phyloP scores from a whole-genome alignment of 2,329 filamentous ascomycete genomes.

The Pseudogymnoascus sp. region DNA sequence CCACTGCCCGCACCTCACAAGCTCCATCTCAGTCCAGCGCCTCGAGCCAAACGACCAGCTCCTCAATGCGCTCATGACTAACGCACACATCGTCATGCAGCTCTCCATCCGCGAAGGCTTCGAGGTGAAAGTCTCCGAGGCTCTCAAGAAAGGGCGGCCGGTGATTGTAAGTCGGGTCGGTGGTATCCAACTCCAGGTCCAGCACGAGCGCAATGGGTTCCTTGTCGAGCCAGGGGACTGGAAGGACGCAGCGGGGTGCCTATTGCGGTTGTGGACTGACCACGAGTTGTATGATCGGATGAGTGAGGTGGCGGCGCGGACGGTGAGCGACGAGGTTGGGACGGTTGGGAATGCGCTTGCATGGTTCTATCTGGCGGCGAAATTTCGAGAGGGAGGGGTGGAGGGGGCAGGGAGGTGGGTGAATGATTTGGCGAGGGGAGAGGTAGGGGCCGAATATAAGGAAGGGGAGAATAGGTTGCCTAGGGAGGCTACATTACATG shows the following conservation, averaged over 20 bases:
- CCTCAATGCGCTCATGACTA: slow-evolving; percentile 66
- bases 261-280: slow-evolving; percentile 60
- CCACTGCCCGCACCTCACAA: slow-evolving; percentile 51
- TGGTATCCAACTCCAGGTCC: slow-evolving; percentile 73
- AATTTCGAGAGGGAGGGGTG: slow-evolving; percentile 47
- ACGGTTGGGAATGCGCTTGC: slow-evolving; percentile 70
- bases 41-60: slow-evolving; percentile 72
- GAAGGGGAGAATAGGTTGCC: slow-evolving; percentile 55
- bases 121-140: slow-evolving; percentile 80
- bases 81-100: slow-evolving; percentile 66
- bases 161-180: slow-evolving; percentile 68
- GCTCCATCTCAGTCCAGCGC: slow-evolving; percentile 67
- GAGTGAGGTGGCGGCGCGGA: slow-evolving; percentile 52
- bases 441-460: slow-evolving; percentile 51
- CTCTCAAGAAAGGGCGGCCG: slow-evolving; percentile 69
- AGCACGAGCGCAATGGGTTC: slow-evolving; percentile 64
- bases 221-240: slow-evolving; percentile 65
- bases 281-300: slow-evolving; percentile 57
- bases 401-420: slow-evolving; percentile 57
- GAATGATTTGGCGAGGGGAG: slow-evolving; percentile 63
- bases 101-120: slow-evolving; percentile 77
- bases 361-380: slow-evolving; percentile 71
- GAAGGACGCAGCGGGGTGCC: slow-evolving; percentile 58
- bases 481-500: slow-evolving; percentile 8
- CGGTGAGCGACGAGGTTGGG: slow-evolving; percentile 73